These are phyloP conservation scores for Orbilia blumenaviensis DNA, from an alignment of 2,329 filamentous ascomycete genomes.

Conservation along the genomic window DNA sequence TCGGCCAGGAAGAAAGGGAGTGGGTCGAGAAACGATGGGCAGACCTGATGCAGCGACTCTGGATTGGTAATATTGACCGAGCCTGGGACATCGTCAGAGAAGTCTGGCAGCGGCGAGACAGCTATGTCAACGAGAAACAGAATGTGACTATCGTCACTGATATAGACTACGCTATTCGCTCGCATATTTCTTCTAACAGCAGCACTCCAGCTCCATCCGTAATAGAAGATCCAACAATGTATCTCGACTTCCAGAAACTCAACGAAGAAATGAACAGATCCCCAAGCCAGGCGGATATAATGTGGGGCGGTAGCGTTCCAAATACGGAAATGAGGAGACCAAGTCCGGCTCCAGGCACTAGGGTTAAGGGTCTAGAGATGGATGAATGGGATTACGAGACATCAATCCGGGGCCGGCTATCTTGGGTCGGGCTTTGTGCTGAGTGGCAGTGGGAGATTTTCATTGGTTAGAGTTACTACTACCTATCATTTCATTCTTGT, in stretches of 20 bases:
- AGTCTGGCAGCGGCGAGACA: slow-evolving; percentile 72
- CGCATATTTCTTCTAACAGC: slow-evolving; percentile 54
- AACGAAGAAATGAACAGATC: slow-evolving; percentile 41
- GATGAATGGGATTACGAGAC: slow-evolving; percentile 53
- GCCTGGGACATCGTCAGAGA: slow-evolving; percentile 72
- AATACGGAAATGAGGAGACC: slow-evolving; percentile 28
- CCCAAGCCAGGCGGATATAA: slow-evolving; percentile 33
- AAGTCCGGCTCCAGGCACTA: slow-evolving; percentile 39
- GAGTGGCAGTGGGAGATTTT: slow-evolving; percentile 53
- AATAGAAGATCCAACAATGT: slow-evolving; percentile 50
- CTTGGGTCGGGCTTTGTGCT: slow-evolving; percentile 49
- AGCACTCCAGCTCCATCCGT: slow-evolving; percentile 43
- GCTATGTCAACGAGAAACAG: slow-evolving; percentile 58
- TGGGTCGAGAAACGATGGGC: slow-evolving; percentile 73
- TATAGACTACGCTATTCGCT: slow-evolving; percentile 60
- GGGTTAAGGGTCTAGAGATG: slow-evolving; percentile 46
- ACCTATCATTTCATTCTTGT: background rate
- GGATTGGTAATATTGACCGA: slow-evolving; percentile 74
- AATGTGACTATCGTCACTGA: slow-evolving; percentile 60
- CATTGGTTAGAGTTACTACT: slow-evolving; percentile 27
- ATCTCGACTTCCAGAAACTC: slow-evolving; percentile 50
- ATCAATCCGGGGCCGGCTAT: slow-evolving; percentile 45
- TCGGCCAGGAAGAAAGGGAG: slow-evolving; percentile 68
- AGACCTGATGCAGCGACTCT: slow-evolving; percentile 70
- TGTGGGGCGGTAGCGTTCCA: slow-evolving; percentile 40